A percentile compares a stretch with the other conserved stretches of the same genome.
These are phyloP conservation scores for Dillenia suffruticosa DNA, from an alignment of 164 flowering plant genomes.

Conservation along the genomic window DNA sequence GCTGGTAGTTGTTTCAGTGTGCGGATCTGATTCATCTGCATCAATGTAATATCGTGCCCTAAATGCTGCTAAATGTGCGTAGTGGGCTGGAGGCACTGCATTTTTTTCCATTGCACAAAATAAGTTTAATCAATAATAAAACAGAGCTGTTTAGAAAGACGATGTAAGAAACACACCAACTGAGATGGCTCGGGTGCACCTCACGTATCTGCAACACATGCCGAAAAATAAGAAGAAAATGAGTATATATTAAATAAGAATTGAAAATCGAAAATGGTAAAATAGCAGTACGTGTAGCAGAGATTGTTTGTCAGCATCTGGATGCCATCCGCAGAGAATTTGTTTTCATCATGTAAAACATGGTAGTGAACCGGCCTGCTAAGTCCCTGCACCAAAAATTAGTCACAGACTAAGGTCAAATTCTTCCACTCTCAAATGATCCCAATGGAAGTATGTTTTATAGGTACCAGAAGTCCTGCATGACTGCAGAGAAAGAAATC, in stretches of 20 bases:
- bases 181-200: slow-evolving; percentile 47
- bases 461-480: slow-evolving; percentile 9
- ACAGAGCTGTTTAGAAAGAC: neutral
- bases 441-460: neutral
- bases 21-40: slow-evolving; percentile 1
- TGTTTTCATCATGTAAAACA: slow-evolving; percentile 57
- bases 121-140: neutral
- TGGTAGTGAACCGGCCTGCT: slow-evolving; percentile 64
- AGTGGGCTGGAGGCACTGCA: slow-evolving; percentile 18
- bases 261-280: neutral
- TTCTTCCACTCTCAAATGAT: neutral
- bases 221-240: neutral
- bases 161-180: slow-evolving; percentile 18
- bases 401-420: neutral
- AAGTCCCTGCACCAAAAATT: slow-evolving; percentile 40
- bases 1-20: slow-evolving; percentile 12
- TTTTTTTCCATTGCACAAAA: too few species aligned
- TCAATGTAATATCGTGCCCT: slow-evolving; percentile 17
- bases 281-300: slow-evolving; percentile 46
- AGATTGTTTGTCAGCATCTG: slow-evolving; percentile 46
- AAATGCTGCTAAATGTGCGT: slow-evolving; percentile 17
- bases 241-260: neutral
- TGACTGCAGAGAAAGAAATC: slow-evolving; percentile 19
- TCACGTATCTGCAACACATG: slow-evolving; percentile 23
- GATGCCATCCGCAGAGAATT: slow-evolving; percentile 45